phyloP scores from a whole-genome alignment of 2,329 filamentous ascomycete genomes.

The Aspergillus pseudoglaucus region DNA sequence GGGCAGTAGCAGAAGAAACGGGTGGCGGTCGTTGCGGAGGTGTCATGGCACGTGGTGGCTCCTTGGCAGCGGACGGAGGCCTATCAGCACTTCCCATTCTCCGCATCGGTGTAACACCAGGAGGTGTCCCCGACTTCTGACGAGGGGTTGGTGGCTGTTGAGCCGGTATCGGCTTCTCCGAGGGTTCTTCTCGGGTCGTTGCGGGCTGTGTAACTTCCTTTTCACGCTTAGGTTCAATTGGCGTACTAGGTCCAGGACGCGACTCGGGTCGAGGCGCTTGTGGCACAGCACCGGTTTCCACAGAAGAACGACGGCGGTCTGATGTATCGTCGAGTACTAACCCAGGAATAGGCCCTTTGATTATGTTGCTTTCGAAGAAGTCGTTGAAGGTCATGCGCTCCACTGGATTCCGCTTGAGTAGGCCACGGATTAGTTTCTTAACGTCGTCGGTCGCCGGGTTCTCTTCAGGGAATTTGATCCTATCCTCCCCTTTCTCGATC shows the following conservation, averaged over 20 bases:
- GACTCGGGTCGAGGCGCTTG: conserved; percentile 12
- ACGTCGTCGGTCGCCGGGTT: conserved; percentile 65
- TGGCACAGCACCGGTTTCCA: conserved; percentile 8
- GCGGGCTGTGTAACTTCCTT: conserved; percentile 18
- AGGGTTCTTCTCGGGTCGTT: conserved; percentile 15
- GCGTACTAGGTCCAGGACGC: conserved; percentile 10
- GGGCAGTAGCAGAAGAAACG: conserved; percentile 34
- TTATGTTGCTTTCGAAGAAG: conserved; percentile 71
- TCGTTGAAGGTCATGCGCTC: conserved; percentile 80
- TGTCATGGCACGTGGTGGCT: conserved; percentile 19
- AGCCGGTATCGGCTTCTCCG: conserved; percentile 3
- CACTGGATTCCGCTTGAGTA: conserved; percentile 79
- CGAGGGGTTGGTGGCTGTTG: conserved; percentile 35
- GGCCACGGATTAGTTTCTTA: conserved; percentile 69
- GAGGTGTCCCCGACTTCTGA: conserved; percentile 22
- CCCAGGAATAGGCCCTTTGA: conserved; percentile 70
- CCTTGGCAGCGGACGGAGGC: conserved; percentile 19
- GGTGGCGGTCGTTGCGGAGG: conserved; percentile 27
- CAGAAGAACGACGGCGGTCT: conserved; percentile 12
- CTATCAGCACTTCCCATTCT: conserved; percentile 29
- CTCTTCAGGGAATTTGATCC: conserved; percentile 74
- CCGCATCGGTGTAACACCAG: conserved; percentile 23
- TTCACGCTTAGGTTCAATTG: conserved; percentile 12
- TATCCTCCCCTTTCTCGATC: conserved; percentile 83
- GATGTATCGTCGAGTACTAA: conserved; percentile 63